A percentile compares a stretch with the other conserved stretches of the same genome.
phyloP scores from a whole-genome alignment of 2,329 filamentous ascomycete genomes.

The Fusarium algeriense region DNA sequence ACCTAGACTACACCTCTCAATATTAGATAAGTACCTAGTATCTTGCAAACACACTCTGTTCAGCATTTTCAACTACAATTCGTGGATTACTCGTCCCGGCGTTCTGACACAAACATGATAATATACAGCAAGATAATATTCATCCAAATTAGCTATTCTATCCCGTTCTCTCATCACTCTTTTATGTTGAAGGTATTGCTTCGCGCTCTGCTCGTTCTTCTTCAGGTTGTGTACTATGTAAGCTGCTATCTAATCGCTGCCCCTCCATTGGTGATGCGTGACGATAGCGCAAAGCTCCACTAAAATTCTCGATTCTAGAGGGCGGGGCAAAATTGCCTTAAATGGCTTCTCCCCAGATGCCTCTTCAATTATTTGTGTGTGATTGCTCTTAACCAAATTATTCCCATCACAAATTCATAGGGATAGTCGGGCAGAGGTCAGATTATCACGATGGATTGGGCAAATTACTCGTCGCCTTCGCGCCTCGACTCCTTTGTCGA shows the following conservation, averaged over 20 bases:
- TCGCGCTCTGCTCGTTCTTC: background rate
- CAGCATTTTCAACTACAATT: background rate
- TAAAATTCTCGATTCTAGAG: slow-evolving; percentile 32
- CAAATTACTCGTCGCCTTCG: slow-evolving; percentile 43
- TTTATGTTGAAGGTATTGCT: background rate
- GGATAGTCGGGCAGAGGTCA: slow-evolving; percentile 19
- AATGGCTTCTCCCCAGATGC: slow-evolving; percentile 40
- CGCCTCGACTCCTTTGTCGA: slow-evolving; percentile 44
- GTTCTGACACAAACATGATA: background rate
- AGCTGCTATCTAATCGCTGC: slow-evolving; percentile 39
- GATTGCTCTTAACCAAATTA: slow-evolving; percentile 14
- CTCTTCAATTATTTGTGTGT: slow-evolving; percentile 27
- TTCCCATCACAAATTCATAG: slow-evolving; percentile 5
- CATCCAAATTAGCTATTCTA: background rate
- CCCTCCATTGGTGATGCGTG: slow-evolving; percentile 44
- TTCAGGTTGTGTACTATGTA: slow-evolving; percentile 2
- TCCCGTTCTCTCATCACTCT: background rate
- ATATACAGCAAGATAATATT: background rate
- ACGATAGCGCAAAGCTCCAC: slow-evolving; percentile 37
- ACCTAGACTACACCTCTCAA: too few relatives aligned
- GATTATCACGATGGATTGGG: slow-evolving; percentile 43
- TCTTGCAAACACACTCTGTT: too few relatives aligned
- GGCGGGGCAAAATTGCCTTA: slow-evolving; percentile 42
- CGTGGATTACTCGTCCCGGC: background rate
- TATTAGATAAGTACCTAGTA: too few relatives aligned